phyloP scores from a whole-genome alignment of 352 stramenopile genomes.

The Pythium dissotocum region DNA sequence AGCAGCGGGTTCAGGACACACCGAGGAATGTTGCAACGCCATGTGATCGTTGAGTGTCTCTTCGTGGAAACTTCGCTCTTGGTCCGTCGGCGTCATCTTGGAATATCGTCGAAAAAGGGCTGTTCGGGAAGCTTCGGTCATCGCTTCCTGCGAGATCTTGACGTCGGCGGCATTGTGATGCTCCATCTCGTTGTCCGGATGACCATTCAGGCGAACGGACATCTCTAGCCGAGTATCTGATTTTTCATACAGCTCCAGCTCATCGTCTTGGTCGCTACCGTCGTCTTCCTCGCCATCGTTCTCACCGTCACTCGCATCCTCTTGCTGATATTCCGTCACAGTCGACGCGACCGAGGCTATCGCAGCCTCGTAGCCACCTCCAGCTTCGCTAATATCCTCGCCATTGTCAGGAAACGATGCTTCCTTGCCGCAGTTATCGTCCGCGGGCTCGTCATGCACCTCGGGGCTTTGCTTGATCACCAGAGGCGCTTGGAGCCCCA shows the following conservation, averaged over 20 bases:
- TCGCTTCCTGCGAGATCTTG: neutral
- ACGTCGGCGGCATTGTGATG: neutral
- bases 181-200: slow-evolving; percentile 24
- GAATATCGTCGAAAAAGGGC: slow-evolving; percentile 28
- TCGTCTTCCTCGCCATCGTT: neutral
- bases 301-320: neutral
- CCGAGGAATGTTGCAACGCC: neutral
- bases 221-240: slow-evolving; percentile 9
- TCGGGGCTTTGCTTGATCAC: neutral
- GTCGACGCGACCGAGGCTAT: neutral
- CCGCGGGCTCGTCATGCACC: neutral
- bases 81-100: slow-evolving; percentile 17
- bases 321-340: neutral
- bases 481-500: neutral
- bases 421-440: neutral
- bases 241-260: slow-evolving; percentile 1
- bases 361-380: neutral
- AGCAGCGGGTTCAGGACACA: slow-evolving; percentile 15
- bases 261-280: slow-evolving; percentile 7
- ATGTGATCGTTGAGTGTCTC: slow-evolving; percentile 3
- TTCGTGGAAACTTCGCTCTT: slow-evolving; percentile 25
- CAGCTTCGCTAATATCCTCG: neutral
- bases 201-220: neutral
- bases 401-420: neutral
- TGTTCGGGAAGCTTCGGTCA: slow-evolving; percentile 20